phyloP scores from a whole-genome alignment of 257 asterid species.

The Gentiana dahurica region DNA sequence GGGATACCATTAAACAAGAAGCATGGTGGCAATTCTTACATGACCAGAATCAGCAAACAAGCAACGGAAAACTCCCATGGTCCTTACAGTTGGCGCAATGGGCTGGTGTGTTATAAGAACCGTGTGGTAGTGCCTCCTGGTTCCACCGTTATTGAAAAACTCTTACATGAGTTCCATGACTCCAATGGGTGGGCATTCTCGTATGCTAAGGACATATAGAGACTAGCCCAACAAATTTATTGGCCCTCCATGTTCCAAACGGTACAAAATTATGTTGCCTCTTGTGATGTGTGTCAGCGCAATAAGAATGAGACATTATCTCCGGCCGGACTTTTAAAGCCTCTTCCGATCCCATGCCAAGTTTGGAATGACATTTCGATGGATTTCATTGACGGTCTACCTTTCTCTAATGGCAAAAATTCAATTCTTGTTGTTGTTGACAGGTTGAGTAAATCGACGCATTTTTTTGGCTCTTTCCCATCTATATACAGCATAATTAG shows the following conservation, averaged over 20 bases:
- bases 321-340: neutral
- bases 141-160: too few relatives aligned
- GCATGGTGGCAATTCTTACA: too few relatives aligned
- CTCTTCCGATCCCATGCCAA: neutral
- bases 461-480: neutral
- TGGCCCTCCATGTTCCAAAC: neutral
- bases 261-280: neutral
- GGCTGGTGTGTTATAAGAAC: neutral
- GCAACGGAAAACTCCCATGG: too few relatives aligned
- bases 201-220: neutral
- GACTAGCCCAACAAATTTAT: neutral
- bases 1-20: too few relatives aligned
- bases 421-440: neutral
- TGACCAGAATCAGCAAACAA: too few relatives aligned
- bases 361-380: neutral
- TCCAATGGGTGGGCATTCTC: neutral
- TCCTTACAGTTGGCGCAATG: neutral
- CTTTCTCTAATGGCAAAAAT: neutral
- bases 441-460: neutral
- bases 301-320: neutral
- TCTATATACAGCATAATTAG: neutral
- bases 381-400: too few relatives aligned
- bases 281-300: neutral
- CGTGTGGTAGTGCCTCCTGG: neutral
- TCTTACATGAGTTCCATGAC: constrained; percentile 3